Conservation (phyloP, 495 filamentous ascomycete genomes). For the Penicillium longicatenatum region DNA sequence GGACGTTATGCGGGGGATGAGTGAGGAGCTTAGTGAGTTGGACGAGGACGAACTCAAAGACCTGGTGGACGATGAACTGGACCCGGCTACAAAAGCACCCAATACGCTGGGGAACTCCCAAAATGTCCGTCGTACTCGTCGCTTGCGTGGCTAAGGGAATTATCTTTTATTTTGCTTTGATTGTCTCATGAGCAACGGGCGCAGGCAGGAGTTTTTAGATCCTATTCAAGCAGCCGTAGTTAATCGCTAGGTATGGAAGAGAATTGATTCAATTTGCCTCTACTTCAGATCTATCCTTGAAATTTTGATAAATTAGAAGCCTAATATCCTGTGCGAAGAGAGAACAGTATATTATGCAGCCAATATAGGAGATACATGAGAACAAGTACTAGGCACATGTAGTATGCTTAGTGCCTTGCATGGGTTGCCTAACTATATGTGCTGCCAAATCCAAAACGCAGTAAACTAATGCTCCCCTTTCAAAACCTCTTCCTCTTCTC, state of each 20-base stretch:
- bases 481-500: neutral
- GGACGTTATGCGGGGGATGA: constrained; percentile 74
- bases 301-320: too few species aligned
- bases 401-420: neutral
- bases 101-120: constrained; percentile 12
- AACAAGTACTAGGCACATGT: neutral
- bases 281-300: neutral
- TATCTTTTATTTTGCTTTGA: constrained; percentile 3
- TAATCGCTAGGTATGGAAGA: constrained; percentile 3
- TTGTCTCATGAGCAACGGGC: constrained; percentile 16
- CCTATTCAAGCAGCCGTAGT: neutral
- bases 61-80: constrained; percentile 52
- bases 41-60: constrained; percentile 82
- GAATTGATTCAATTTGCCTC: neutral
- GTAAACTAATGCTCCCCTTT: constrained; percentile 9
- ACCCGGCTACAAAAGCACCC: constrained; percentile 18
- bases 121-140: constrained; percentile 42
- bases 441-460: neutral
- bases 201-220: constrained; percentile 17
- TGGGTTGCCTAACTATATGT: constrained; percentile 14
- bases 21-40: constrained; percentile 84
- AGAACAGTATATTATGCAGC: neutral
- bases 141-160: constrained; percentile 40
- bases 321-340: too few species aligned
- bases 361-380: neutral